Percentiles rank a stretch among this genome's conserved stretches.
Conservation (phyloP, 2,329 filamentous ascomycete species). For the Colletotrichum kahawae region DNA sequence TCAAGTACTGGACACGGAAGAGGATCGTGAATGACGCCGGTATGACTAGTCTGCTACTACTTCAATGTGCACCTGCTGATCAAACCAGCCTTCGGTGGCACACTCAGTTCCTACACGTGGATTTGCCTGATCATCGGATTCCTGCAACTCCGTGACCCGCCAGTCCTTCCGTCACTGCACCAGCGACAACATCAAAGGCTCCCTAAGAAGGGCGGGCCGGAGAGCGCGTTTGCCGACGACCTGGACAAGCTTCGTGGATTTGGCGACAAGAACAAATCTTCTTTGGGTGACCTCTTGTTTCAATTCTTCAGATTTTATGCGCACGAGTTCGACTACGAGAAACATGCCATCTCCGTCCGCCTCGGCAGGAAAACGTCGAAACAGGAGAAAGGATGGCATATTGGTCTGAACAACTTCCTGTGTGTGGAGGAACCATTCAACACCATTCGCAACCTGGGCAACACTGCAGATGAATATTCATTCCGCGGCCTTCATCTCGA, state of each 20-base stretch:
- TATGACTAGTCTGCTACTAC: constrained; percentile 50
- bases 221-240: constrained; percentile 87
- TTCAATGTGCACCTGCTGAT: constrained; percentile 19
- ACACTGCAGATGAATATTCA: constrained; percentile 94
- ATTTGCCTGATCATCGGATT: constrained; percentile 99
- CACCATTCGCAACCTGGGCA: constrained; percentile 84
- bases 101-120: constrained; percentile 98
- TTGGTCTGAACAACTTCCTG: constrained; percentile 78
- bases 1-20: constrained; percentile 96
- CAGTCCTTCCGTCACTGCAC: constrained; percentile 86
- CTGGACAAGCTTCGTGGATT: constrained; percentile 75
- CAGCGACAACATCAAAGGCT: constrained; percentile 69
- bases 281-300: constrained; percentile 85
- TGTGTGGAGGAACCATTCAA: constrained; percentile 99
- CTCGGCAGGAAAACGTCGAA: constrained; percentile 81
- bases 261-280: constrained; percentile 81
- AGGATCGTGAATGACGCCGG: constrained; percentile 96
- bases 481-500: constrained; percentile 92
- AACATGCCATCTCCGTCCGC: constrained; percentile 82
- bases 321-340: constrained; percentile 90
- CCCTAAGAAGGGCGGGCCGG: constrained; percentile 62
- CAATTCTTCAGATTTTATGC: constrained; percentile 96
- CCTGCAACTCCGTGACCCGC: constrained; percentile 83
- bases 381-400: constrained; percentile 86
- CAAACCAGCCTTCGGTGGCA: constrained; percentile 80